phyloP scores from a whole-genome alignment of 148 eudicot genomes.

The Chenopodium berlandieri region DNA sequence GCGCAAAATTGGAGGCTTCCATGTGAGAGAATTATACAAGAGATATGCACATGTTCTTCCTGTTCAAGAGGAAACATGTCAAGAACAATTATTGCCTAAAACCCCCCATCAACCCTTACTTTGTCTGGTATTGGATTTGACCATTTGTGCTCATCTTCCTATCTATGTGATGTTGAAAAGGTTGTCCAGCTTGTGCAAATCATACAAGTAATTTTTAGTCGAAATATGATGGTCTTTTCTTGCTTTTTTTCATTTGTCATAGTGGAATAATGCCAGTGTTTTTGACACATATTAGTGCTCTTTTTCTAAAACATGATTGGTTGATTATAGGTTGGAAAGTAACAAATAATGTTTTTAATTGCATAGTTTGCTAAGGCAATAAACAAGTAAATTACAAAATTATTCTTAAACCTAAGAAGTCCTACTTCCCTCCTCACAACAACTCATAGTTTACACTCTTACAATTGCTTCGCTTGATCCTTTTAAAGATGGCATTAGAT shows the following conservation, averaged over 20 bases:
- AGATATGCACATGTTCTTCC: conserved; percentile 19
- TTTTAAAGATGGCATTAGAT: too few species aligned
- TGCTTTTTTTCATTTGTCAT: conserved; percentile 6
- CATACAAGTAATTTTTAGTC: not conserved
- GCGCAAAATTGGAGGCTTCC: not conserved
- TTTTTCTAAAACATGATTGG: conserved; percentile 22
- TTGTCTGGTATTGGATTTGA: not conserved
- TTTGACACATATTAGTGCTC: not conserved
- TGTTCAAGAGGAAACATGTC: conserved; percentile 13
- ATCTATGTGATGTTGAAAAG: not conserved
- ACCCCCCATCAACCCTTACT: not conserved
- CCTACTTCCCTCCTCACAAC: too few species aligned
- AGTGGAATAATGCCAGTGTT: conserved; percentile 11
- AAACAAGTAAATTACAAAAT: too few species aligned
- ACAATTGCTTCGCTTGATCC: too few species aligned
- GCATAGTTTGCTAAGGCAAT: not conserved
- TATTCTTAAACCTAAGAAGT: too few species aligned
- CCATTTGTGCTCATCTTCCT: not conserved
- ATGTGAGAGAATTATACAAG: conserved; percentile 15
- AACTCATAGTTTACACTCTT: too few species aligned
- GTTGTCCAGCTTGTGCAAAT: not conserved
- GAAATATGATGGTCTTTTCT: not conserved
- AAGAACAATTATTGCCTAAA: conserved; percentile 9
- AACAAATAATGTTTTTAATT: not conserved
- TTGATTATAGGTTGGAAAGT: conserved; percentile 5